Conservation (phyloP, 768 basidiomycete species). For the Naganishia antarctica region DNA sequence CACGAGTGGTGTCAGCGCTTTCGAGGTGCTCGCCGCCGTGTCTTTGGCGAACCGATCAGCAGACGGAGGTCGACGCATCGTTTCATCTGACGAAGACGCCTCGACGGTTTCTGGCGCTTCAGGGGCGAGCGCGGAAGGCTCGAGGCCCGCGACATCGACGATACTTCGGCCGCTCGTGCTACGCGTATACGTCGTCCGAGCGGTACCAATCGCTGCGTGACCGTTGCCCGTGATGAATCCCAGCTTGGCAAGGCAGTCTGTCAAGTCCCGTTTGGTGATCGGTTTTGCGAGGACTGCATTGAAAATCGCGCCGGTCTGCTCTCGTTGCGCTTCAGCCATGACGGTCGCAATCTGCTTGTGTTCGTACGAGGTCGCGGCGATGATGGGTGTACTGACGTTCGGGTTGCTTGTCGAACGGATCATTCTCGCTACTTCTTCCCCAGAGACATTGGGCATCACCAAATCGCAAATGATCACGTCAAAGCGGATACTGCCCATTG, state of each 20-base stretch:
- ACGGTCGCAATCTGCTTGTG: constrained; percentile 34
- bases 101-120: not conserved
- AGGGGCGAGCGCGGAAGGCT: not conserved
- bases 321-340: constrained; percentile 16
- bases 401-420: constrained; percentile 95
- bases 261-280: constrained; percentile 76
- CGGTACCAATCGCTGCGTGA: not conserved
- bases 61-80: not conserved
- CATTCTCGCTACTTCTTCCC: constrained; percentile 92
- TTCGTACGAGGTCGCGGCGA: constrained; percentile 48
- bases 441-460: constrained; percentile 93
- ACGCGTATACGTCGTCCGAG: not conserved
- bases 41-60: not conserved
- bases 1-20: not conserved
- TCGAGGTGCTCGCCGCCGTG: not conserved
- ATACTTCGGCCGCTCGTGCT: constrained; percentile 5
- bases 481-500: constrained; percentile 96
- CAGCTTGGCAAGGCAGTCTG: constrained; percentile 72
- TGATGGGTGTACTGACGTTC: constrained; percentile 80
- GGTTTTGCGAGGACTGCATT: constrained; percentile 70
- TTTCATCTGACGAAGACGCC: constrained; percentile 6
- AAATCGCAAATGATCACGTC: constrained; percentile 94
- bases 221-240: constrained; percentile 56
- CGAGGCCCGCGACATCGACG: not conserved
- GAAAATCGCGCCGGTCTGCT: constrained; percentile 43